Percentiles rank a stretch among this genome's conserved stretches.
These are phyloP conservation scores for Colletotrichum nymphaeae DNA, from an alignment of 2,329 filamentous ascomycete genomes.

Conservation along the genomic window DNA sequence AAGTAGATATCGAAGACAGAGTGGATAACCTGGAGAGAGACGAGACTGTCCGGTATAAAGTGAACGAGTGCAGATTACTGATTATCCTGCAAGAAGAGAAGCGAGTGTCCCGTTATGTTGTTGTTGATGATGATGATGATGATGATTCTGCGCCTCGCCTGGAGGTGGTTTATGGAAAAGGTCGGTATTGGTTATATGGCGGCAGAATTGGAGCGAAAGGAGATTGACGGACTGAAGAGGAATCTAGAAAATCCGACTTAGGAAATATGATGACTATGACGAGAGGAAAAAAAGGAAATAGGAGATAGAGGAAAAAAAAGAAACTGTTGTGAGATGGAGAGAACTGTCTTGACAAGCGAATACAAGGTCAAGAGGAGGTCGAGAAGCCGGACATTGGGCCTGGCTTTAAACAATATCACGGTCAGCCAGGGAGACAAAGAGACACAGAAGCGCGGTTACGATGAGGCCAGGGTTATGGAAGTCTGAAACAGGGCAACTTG, in stretches of 20 bases:
- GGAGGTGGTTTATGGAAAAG: conserved; percentile 29
- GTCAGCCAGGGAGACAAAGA: conserved; percentile 32
- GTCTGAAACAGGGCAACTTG: conserved; percentile 40
- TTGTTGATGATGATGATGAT: background rate
- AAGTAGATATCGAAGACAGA: conserved; percentile 31
- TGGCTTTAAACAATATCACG: conserved; percentile 37
- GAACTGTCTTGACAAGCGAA: conserved; percentile 38
- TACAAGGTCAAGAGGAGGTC: conserved; percentile 31
- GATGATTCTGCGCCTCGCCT: conserved; percentile 30
- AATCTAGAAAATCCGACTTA: conserved; percentile 30
- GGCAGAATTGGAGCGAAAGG: conserved; percentile 19
- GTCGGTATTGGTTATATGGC: background rate
- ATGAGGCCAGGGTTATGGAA: conserved; percentile 37
- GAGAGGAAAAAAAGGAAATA: conserved; percentile 38
- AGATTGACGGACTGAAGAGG: conserved; percentile 22
- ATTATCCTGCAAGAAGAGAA: conserved; percentile 28
- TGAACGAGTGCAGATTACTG: conserved; percentile 31
- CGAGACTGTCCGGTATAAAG: conserved; percentile 31
- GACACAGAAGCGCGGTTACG: conserved; percentile 40
- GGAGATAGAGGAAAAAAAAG: conserved; percentile 40
- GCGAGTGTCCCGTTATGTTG: conserved; percentile 20
- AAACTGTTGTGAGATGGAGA: conserved; percentile 38
- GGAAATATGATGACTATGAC: conserved; percentile 29
- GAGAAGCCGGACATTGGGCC: conserved; percentile 33
- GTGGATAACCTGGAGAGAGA: conserved; percentile 32